phyloP scores from a whole-genome alignment of 129 eudicot genomes.

The carrot (Daucus carota) region DNA sequence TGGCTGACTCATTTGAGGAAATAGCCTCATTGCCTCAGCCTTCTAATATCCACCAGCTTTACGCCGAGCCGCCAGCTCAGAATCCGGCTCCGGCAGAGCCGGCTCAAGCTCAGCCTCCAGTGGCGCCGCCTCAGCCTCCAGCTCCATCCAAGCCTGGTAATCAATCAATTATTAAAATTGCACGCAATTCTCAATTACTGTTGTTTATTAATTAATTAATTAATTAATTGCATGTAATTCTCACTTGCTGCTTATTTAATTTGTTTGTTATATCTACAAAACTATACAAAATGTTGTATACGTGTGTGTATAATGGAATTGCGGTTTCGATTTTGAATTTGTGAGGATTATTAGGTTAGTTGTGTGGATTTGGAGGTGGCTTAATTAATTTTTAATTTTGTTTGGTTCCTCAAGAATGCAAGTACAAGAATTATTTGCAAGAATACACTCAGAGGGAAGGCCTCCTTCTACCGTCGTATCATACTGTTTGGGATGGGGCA shows the following conservation, averaged over 20 bases:
- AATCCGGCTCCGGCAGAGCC: no score
- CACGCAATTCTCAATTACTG: background rate
- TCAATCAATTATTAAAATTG: background rate
- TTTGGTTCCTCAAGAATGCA: slow-evolving; percentile 12
- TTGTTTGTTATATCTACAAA: background rate
- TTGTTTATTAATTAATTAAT: background rate
- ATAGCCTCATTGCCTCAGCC: background rate
- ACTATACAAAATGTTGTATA: background rate
- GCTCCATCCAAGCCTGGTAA: background rate
- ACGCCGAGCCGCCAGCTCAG: background rate
- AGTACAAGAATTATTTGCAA: slow-evolving; percentile 32
- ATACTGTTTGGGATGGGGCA: slow-evolving; percentile 34
- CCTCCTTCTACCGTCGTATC: slow-evolving; percentile 28
- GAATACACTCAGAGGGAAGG: slow-evolving; percentile 33
- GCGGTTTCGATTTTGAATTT: background rate
- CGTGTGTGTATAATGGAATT: background rate
- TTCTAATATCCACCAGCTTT: background rate
- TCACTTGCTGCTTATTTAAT: background rate
- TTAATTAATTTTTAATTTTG: slow-evolving; percentile 4
- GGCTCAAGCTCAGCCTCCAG: background rate
- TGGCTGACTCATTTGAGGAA: background rate
- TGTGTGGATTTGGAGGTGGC: background rate
- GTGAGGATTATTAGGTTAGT: background rate
- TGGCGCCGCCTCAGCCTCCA: background rate
- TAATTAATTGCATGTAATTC: background rate